These are phyloP conservation scores for Cadophora malorum DNA, from an alignment of 2,329 filamentous ascomycete genomes.

Conservation along the genomic window DNA sequence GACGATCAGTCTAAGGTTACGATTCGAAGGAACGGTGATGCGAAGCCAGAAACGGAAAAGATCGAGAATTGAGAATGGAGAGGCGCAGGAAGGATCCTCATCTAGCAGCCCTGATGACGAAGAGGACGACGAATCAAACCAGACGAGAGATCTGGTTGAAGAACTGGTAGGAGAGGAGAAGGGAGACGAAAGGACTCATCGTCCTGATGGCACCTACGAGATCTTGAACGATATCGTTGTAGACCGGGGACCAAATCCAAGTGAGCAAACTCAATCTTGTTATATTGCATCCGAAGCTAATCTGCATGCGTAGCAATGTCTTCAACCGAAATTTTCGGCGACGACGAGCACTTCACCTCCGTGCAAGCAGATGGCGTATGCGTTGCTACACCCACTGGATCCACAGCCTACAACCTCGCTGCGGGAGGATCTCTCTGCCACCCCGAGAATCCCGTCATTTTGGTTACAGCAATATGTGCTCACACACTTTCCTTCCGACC, in stretches of 20 bases:
- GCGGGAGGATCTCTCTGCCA: conserved; percentile 95
- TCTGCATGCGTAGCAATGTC: conserved; percentile 72
- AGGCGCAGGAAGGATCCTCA: conserved; percentile 3
- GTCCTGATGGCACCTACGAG: conserved; percentile 82
- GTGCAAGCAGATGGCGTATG: conserved; percentile 92
- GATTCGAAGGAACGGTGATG: conserved; percentile 96
- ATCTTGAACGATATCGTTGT: conserved; percentile 98
- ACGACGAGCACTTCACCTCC: conserved; percentile 91
- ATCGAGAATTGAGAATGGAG: conserved; percentile 34
- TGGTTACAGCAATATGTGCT: conserved; percentile 92
- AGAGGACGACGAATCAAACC: conserved; percentile 51
- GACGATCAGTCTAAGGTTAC: conserved; percentile 82
- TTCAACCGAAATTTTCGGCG: conserved; percentile 88
- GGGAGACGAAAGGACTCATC: conserved; percentile 84
- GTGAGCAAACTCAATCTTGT: conserved; percentile 54
- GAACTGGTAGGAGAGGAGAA: conserved; percentile 87
- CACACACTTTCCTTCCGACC: conserved; percentile 95
- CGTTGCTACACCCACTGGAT: conserved; percentile 92
- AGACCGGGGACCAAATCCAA: conserved; percentile 91
- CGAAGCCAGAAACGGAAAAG: conserved; percentile 64
- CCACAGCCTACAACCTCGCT: conserved; percentile 93
- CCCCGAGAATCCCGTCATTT: conserved; percentile 94
- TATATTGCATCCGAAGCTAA: conserved; percentile 16
- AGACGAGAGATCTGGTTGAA: conserved; percentile 76
- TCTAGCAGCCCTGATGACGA: conserved; percentile 42